These are phyloP conservation scores for Ottelia alismoides DNA, from an alignment of 106 monocot genomes.

Conservation along the genomic window DNA sequence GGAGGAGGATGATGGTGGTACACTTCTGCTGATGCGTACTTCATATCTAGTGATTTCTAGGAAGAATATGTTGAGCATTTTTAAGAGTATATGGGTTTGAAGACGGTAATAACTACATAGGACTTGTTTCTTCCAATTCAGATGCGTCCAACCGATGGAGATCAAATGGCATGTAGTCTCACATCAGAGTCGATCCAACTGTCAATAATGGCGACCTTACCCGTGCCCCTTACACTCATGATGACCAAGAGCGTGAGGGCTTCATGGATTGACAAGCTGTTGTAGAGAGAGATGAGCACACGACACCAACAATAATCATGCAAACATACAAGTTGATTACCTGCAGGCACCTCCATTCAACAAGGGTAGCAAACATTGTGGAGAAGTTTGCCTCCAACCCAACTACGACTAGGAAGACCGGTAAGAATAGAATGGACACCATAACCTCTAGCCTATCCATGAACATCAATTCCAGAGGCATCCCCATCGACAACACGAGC, in stretches of 20 bases:
- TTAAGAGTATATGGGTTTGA: no score
- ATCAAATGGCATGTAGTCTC: not conserved
- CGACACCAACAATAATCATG: not conserved
- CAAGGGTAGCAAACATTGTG: not conserved
- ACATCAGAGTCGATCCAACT: not conserved
- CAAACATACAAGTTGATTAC: not conserved
- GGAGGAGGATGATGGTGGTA: no score
- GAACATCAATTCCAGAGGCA: conserved; percentile 1
- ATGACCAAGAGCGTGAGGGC: conserved; percentile 1
- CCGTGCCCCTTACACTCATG: conserved; percentile 8
- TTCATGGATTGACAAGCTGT: not conserved
- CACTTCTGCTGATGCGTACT: no score
- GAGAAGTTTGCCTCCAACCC: not conserved
- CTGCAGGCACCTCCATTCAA: not conserved
- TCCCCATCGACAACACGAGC: conserved; percentile 1
- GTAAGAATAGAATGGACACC: not conserved
- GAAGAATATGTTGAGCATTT: no score
- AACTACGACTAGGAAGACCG: conserved; percentile 1
- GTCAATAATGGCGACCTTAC: not conserved
- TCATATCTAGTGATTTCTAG: no score
- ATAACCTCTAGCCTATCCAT: not conserved
- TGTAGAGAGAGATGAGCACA: not conserved
- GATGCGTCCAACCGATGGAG: not conserved
- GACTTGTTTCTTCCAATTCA: no score
- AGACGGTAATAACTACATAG: no score